These are phyloP conservation scores for Thraustotheca clavata DNA, from an alignment of 352 stramenopile genomes.

Conservation along the genomic window DNA sequence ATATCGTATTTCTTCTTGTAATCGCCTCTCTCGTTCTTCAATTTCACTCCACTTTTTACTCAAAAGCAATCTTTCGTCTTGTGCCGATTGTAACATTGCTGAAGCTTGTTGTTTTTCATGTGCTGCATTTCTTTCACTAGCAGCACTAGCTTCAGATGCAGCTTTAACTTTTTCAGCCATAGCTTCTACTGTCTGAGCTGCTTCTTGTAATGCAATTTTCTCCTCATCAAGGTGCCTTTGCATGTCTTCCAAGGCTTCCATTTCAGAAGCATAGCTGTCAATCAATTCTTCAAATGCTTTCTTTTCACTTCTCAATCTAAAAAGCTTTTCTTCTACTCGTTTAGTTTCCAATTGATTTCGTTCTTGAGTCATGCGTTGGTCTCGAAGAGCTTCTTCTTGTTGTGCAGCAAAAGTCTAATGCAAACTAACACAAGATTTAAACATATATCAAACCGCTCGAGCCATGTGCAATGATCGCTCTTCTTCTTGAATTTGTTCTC, in stretches of 20 bases:
- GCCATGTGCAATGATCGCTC: slow-evolving; percentile 43
- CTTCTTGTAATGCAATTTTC: slow-evolving; percentile 20
- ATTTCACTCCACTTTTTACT: slow-evolving; percentile 2
- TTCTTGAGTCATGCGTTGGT: slow-evolving; percentile 30
- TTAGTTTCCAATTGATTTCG: slow-evolving; percentile 31
- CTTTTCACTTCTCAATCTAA: slow-evolving; percentile 31
- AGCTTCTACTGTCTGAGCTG: slow-evolving; percentile 24
- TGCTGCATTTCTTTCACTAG: not conserved
- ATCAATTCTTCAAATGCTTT: slow-evolving; percentile 36
- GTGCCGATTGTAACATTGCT: slow-evolving; percentile 3
- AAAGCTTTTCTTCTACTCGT: slow-evolving; percentile 42
- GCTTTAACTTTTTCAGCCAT: slow-evolving; percentile 23
- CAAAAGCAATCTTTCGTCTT: slow-evolving; percentile 11
- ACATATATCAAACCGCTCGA: slow-evolving; percentile 23
- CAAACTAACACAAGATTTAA: not conserved
- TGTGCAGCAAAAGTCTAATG: slow-evolving; percentile 33
- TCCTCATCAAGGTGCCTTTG: slow-evolving; percentile 30
- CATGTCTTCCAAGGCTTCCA: slow-evolving; percentile 30
- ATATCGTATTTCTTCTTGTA: slow-evolving; percentile 10
- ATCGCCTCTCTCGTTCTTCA: slow-evolving; percentile 12
- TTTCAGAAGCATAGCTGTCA: slow-evolving; percentile 39
- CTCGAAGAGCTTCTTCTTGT: slow-evolving; percentile 34
- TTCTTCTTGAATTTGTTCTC: slow-evolving; percentile 34
- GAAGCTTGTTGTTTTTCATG: not conserved
- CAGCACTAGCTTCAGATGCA: slow-evolving; percentile 10